Conservation (phyloP, 2,329 filamentous ascomycete genomes). For the Apiospora koreana region DNA sequence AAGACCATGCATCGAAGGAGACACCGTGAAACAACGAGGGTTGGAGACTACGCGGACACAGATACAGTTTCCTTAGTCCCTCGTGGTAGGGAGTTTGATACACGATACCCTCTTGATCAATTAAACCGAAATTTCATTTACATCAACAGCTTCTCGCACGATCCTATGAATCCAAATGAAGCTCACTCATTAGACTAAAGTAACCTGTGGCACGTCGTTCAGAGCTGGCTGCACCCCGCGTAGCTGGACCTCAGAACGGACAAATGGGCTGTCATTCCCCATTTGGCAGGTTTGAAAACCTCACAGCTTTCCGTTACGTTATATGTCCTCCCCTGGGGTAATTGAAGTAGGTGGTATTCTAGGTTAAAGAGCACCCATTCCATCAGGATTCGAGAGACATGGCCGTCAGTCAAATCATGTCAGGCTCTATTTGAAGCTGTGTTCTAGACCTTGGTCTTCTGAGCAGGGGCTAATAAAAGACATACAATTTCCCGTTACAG, state of each 20-base stretch:
- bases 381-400: not conserved
- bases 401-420: not conserved
- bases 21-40: conserved; percentile 5
- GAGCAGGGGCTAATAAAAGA: not conserved
- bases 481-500: not conserved
- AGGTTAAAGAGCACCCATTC: not conserved
- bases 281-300: not conserved
- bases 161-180: not conserved
- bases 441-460: not conserved
- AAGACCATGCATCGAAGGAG: conserved; percentile 21
- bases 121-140: not conserved
- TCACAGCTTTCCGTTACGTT: not conserved
- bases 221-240: not conserved
- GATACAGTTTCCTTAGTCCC: not conserved
- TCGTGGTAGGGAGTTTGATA: not conserved
- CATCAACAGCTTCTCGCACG: not conserved
- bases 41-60: not conserved
- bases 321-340: not conserved
- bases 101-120: not conserved
- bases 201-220: not conserved
- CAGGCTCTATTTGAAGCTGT: not conserved
- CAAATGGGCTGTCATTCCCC: too few species aligned
- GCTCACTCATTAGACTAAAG: not conserved
- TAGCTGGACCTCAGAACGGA: not conserved
- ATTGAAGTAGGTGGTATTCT: not conserved